Percentiles rank a stretch among this genome's conserved stretches.
These are phyloP conservation scores for Ormosia emarginata DNA, from an alignment of 306 rosid species.

Conservation along the genomic window DNA sequence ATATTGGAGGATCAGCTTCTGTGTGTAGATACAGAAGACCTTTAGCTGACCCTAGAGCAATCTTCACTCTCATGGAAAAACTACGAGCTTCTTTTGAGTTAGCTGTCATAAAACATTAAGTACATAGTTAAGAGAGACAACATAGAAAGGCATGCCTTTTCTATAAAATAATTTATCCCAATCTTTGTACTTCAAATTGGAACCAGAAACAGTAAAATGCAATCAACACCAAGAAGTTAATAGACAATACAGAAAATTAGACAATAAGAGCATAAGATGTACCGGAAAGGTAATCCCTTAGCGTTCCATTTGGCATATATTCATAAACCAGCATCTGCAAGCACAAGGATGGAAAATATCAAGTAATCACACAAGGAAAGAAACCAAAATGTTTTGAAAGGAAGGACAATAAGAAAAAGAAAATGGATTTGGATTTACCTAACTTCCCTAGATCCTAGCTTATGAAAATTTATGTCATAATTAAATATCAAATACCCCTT, in stretches of 20 bases:
- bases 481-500: not conserved
- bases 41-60: conserved; percentile 75
- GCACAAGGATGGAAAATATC: conserved; percentile 19
- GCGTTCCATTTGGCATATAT: conserved; percentile 76
- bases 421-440: not conserved
- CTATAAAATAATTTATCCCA: not conserved
- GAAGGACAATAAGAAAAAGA: not conserved
- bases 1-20: conserved; percentile 95
- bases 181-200: not conserved
- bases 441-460: not conserved
- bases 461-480: not conserved
- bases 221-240: not conserved
- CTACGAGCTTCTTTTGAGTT: conserved; percentile 50
- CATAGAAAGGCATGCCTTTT: not conserved
- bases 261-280: conserved; percentile 14
- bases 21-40: conserved; percentile 91
- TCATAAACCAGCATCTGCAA: conserved; percentile 94
- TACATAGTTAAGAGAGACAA: not conserved
- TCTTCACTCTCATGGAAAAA: conserved; percentile 62
- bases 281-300: conserved; percentile 87
- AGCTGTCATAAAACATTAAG: conserved; percentile 39
- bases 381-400: not conserved
- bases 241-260: not conserved
- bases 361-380: conserved; percentile 3
- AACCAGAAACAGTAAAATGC: conserved; percentile 5